A percentile compares a stretch with the other conserved stretches of the same genome.
Conservation (phyloP, 352 stramenopile species). For the Pilasporangium apinafurcum region DNA sequence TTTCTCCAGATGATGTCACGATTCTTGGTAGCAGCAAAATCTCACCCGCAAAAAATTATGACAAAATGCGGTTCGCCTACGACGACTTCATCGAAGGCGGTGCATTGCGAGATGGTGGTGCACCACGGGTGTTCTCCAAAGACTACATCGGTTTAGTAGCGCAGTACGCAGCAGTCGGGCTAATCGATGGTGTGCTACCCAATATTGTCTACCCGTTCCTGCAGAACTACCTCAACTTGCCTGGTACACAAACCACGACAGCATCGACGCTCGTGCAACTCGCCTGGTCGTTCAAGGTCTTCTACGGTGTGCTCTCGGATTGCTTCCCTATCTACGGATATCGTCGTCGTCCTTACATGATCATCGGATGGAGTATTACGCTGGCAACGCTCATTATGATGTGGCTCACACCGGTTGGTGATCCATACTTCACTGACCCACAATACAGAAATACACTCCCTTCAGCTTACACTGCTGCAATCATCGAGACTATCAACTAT, state of each 20-base stretch:
- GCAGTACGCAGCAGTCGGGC: constrained; percentile 15
- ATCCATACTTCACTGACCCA: constrained; percentile 34
- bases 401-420: constrained; percentile 22
- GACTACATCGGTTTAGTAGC: constrained; percentile 14
- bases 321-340: constrained; percentile 47
- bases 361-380: constrained; percentile 39
- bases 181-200: constrained; percentile 13
- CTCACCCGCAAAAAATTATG: constrained; percentile 5
- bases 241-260: constrained; percentile 24
- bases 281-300: constrained; percentile 49
- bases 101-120: constrained; percentile 27
- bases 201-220: constrained; percentile 19
- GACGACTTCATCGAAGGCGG: constrained; percentile 22
- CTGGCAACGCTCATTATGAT: constrained; percentile 36
- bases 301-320: constrained; percentile 49
- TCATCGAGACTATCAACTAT: constrained; percentile 22
- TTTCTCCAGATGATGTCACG: no score
- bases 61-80: constrained; percentile 4
- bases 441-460: constrained; percentile 15
- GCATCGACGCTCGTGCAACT: constrained; percentile 29
- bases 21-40: background rate
- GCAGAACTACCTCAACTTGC: constrained; percentile 33
- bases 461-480: constrained; percentile 18
- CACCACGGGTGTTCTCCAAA: constrained; percentile 3
- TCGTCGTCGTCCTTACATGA: constrained; percentile 44